Evolutionary conservation across 257 asterid genomes (phyloP).

Genomic region (Solanum piurae): DNA sequence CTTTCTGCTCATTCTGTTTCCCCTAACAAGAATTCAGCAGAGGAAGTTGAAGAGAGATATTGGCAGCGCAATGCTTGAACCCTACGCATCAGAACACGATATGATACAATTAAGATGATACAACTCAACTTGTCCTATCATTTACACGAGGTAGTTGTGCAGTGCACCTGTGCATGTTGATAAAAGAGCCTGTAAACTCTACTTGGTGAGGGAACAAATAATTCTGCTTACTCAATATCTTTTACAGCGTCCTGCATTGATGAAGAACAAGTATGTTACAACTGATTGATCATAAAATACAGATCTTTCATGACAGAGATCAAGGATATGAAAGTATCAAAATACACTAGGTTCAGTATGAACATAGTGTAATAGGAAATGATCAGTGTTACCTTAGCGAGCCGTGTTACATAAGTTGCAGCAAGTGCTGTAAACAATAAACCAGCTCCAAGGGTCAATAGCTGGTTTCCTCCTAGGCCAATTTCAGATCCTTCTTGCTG

Average conservation of each 20-base stretch:
- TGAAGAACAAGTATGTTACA: neutral
- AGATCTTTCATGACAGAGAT: neutral
- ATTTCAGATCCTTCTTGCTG: conserved; percentile 83
- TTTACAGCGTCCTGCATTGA: conserved; percentile 34
- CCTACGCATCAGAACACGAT: neutral
- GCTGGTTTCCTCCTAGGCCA: conserved; percentile 47
- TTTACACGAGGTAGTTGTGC: neutral
- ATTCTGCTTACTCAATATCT: conserved; percentile 19
- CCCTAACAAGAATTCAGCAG: neutral
- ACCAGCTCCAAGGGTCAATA: conserved; percentile 72
- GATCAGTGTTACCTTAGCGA: conserved; percentile 62
- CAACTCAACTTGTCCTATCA: neutral
- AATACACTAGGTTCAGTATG: neutral
- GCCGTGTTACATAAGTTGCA: conserved; percentile 71
- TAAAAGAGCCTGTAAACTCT: neutral
- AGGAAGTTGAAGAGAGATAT: neutral
- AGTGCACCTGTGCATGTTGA: neutral
- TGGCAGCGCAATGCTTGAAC: neutral
- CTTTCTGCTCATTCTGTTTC: neutral
- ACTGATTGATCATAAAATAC: neutral
- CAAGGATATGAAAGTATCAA: neutral
- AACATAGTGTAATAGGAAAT: neutral
- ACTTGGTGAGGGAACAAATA: neutral
- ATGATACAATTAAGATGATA: neutral
- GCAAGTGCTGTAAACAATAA: conserved; percentile 73